Conservation (phyloP, 176 grass and related monocot species). For the Thinopyrum elongatum region DNA sequence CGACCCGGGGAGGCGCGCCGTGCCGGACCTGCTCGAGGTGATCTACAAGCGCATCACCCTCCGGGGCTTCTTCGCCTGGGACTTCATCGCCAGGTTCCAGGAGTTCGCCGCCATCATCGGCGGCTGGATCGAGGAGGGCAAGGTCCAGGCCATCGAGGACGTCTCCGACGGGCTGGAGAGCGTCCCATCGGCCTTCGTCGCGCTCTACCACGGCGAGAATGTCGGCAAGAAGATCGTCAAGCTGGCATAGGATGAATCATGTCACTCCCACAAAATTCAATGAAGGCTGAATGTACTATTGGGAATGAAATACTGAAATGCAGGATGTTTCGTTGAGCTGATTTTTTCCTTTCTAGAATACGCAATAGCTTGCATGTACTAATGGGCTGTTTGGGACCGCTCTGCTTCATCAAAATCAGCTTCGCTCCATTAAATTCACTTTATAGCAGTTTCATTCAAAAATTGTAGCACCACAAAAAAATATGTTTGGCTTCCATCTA, state of each 20-base stretch:
- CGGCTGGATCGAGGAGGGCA: constrained; percentile 30
- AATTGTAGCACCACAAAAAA: too few relatives aligned
- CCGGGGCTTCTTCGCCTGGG: constrained; percentile 42
- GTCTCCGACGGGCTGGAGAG: constrained; percentile 40
- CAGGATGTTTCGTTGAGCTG: not conserved
- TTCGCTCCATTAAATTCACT: too few relatives aligned
- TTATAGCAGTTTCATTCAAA: too few relatives aligned
- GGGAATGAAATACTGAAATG: not conserved
- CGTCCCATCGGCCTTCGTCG: constrained; percentile 43
- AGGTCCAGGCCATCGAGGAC: constrained; percentile 40
- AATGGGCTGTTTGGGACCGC: too few relatives aligned
- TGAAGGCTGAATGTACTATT: not conserved
- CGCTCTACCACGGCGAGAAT: constrained; percentile 39
- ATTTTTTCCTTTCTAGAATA: too few relatives aligned
- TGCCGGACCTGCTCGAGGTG: constrained; percentile 30
- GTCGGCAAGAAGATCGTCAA: constrained; percentile 60
- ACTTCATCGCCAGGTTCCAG: constrained; percentile 31
- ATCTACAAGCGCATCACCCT: constrained; percentile 71
- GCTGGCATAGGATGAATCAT: constrained; percentile 18
- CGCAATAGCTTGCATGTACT: too few relatives aligned
- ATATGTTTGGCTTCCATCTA: too few relatives aligned
- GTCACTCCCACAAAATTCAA: not conserved
- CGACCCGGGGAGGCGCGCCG: not conserved
- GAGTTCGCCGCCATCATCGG: constrained; percentile 27
- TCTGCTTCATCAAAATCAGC: too few relatives aligned